Conservation (phyloP, 1,139 yeast species). For the Arxiozyma slooffiae region DNA sequence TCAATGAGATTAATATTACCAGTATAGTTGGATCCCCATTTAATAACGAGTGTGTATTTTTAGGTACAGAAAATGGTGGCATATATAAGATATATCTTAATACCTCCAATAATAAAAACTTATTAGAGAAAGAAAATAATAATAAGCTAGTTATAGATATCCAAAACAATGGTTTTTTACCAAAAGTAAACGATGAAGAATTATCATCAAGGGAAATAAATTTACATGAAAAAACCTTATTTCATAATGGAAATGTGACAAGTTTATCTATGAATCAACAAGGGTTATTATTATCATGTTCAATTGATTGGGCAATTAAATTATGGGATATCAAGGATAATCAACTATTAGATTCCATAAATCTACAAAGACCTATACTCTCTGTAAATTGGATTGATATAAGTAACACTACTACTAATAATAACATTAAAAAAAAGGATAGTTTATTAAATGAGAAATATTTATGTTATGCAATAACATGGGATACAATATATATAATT, state of each 20-base stretch:
- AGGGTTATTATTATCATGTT: conserved; percentile 16
- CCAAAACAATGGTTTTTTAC: conserved; percentile 21
- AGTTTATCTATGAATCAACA: conserved; percentile 4
- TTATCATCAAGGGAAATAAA: neutral
- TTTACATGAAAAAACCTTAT: conserved; percentile 6
- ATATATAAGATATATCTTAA: conserved; percentile 17
- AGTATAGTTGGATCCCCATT: conserved; percentile 14
- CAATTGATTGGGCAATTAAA: conserved; percentile 22
- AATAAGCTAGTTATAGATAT: conserved; percentile 6
- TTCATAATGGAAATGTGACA: conserved; percentile 12
- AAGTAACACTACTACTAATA: no score
- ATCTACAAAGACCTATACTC: conserved; percentile 15
- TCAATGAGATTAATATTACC: conserved; percentile 18
- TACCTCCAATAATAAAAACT: conserved; percentile 1
- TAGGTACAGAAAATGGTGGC: conserved; percentile 25
- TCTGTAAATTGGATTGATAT: conserved; percentile 11
- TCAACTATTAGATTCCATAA: conserved; percentile 10
- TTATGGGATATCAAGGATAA: conserved; percentile 19
- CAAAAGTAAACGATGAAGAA: conserved; percentile 4
- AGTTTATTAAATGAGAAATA: no score
- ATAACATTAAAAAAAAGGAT: no score
- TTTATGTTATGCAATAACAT: no score
- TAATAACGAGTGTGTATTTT: conserved; percentile 15
- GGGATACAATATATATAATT: conserved; percentile 6
- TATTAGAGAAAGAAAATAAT: neutral